Percentiles rank a stretch among this genome's conserved stretches.
Conservation (phyloP, 2,329 filamentous ascomycete species). For the Claviceps pazoutovae region DNA sequence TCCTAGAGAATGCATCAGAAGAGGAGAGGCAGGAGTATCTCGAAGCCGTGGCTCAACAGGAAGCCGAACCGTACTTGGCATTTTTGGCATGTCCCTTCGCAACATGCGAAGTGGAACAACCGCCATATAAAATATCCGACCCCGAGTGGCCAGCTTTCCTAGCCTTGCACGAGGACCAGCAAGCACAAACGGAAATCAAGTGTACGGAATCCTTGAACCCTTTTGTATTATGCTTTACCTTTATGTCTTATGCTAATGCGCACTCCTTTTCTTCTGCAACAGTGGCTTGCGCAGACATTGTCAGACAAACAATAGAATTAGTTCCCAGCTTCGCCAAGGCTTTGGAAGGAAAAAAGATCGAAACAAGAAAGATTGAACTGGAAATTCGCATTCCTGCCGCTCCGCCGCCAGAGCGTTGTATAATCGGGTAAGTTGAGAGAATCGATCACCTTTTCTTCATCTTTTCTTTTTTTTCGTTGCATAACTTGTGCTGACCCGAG, state of each 20-base stretch:
- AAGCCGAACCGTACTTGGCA: slow-evolving; percentile 26
- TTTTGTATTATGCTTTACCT: not conserved
- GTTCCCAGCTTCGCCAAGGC: slow-evolving; percentile 27
- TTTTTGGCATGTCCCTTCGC: slow-evolving; percentile 53
- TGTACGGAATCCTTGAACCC: slow-evolving; percentile 18
- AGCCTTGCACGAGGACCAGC: slow-evolving; percentile 39
- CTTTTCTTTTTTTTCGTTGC: not conserved
- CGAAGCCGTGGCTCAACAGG: slow-evolving; percentile 27
- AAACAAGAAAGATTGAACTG: slow-evolving; percentile 41
- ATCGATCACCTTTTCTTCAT: not conserved
- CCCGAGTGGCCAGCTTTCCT: slow-evolving; percentile 51
- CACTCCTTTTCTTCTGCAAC: not conserved
- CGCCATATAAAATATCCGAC: slow-evolving; percentile 40
- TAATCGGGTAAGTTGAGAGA: slow-evolving; percentile 37
- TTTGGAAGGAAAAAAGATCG: slow-evolving; percentile 33
- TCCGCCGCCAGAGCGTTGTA: slow-evolving; percentile 45
- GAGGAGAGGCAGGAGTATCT: slow-evolving; percentile 29
- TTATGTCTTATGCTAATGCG: not conserved
- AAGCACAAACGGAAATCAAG: slow-evolving; percentile 33
- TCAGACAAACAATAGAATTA: slow-evolving; percentile 24
- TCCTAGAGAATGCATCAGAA: slow-evolving; percentile 22
- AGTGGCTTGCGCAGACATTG: slow-evolving; percentile 21
- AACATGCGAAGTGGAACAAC: slow-evolving; percentile 31
- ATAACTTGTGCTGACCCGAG: slow-evolving; percentile 2
- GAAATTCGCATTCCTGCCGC: slow-evolving; percentile 44